A percentile compares a stretch with the other conserved stretches of the same genome.
phyloP scores from a whole-genome alignment of 495 filamentous ascomycete species.

The Penicillium macrosclerotiorum region DNA sequence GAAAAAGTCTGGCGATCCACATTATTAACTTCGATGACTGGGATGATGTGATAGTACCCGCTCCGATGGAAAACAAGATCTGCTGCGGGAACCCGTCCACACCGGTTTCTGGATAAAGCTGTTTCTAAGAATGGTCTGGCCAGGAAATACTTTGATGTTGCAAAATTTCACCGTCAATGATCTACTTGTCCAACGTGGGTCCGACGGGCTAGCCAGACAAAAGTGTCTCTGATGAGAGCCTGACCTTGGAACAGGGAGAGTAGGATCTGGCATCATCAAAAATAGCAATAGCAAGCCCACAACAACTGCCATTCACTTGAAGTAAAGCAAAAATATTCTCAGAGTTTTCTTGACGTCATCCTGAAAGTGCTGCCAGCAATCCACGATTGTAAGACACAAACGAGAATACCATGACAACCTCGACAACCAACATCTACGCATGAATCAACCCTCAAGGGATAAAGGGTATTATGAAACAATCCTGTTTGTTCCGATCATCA shows the following conservation, averaged over 20 bases:
- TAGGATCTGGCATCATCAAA: neutral
- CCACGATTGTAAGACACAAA: too few relatives aligned
- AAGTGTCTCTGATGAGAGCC: conserved; percentile 7
- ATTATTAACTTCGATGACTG: conserved; percentile 2
- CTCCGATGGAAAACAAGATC: conserved; percentile 4
- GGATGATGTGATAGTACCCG: conserved; percentile 14
- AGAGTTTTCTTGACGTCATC: too few relatives aligned
- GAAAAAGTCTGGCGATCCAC: neutral
- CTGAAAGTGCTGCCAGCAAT: too few relatives aligned
- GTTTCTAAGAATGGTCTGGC: neutral
- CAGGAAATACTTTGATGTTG: conserved; percentile 13
- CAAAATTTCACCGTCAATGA: conserved; percentile 19
- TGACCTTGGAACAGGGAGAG: conserved; percentile 11
- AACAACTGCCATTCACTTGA: too few relatives aligned
- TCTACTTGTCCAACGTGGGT: conserved; percentile 21
- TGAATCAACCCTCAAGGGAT: too few relatives aligned
- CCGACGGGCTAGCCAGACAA: conserved; percentile 8
- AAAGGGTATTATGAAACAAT: too few relatives aligned
- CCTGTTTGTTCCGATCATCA: conserved; percentile 10
- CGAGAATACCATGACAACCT: too few relatives aligned
- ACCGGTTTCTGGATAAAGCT: conserved; percentile 19
- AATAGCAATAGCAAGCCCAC: too few relatives aligned
- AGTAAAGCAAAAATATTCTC: too few relatives aligned
- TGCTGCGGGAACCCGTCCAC: conserved; percentile 18
- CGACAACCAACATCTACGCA: too few relatives aligned